Conservation (phyloP, 371 early-diverging fungal species). For the Lichtheimia corymbifera region DNA sequence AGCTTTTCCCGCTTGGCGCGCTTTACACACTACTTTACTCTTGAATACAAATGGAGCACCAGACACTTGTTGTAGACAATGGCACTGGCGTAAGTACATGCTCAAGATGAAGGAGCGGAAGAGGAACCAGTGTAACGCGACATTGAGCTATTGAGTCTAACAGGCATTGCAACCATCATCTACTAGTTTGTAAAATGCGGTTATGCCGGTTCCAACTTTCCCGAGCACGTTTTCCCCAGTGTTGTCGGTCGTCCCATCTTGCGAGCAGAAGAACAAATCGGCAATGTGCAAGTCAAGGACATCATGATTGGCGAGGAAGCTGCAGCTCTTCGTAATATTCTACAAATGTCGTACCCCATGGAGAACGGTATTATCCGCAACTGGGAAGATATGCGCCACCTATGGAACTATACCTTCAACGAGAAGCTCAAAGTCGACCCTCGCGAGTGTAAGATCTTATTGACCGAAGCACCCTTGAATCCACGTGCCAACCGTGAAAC, state of each 20-base stretch:
- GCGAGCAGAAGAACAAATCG: slow-evolving; percentile 90
- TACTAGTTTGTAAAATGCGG: slow-evolving; percentile 94
- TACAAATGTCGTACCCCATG: slow-evolving; percentile 97
- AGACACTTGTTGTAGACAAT: slow-evolving; percentile 93
- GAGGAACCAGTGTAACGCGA: not conserved
- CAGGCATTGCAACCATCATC: not conserved
- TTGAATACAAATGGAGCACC: slow-evolving; percentile 23
- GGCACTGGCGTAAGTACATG: slow-evolving; percentile 86
- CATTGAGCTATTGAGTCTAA: not conserved
- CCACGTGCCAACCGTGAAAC: slow-evolving; percentile 89
- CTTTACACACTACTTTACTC: not conserved
- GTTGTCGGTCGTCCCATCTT: slow-evolving; percentile 97
- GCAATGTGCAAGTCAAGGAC: slow-evolving; percentile 82
- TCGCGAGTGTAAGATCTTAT: slow-evolving; percentile 84
- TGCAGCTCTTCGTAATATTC: slow-evolving; percentile 79
- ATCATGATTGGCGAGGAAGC: slow-evolving; percentile 98
- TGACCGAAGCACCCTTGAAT: slow-evolving; percentile 97
- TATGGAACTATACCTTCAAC: slow-evolving; percentile 97
- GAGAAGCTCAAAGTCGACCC: slow-evolving; percentile 90
- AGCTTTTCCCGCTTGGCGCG: too few species aligned
- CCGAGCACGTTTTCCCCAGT: slow-evolving; percentile 93
- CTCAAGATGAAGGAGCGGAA: not conserved
- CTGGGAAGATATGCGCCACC: slow-evolving; percentile 98
- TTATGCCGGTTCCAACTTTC: slow-evolving; percentile 95
- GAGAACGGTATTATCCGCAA: slow-evolving; percentile 97